Conservation (phyloP, 2,329 filamentous ascomycete species). For the Phialophora chinensis region DNA sequence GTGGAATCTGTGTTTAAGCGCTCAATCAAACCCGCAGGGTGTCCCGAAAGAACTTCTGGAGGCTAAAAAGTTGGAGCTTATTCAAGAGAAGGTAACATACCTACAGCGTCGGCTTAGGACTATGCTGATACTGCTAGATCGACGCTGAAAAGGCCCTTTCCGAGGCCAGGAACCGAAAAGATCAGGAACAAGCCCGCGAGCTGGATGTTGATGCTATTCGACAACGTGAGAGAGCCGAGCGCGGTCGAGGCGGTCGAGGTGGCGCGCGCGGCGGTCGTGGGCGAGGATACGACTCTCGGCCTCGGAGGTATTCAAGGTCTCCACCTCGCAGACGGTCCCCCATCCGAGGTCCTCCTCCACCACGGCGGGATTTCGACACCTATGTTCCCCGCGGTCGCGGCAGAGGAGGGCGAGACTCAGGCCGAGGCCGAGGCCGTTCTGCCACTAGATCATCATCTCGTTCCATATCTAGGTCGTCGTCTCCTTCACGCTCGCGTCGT, state of each 20-base stretch:
- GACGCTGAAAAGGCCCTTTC: conserved; percentile 58
- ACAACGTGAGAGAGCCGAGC: conserved; percentile 54
- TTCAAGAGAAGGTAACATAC: conserved; percentile 83
- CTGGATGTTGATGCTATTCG: conserved; percentile 71
- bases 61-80: conserved; percentile 92
- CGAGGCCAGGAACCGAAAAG: conserved; percentile 56
- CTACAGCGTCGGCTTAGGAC: background rate
- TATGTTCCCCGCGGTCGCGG: conserved; percentile 59
- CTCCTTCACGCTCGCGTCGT: conserved; percentile 44
- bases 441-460: conserved; percentile 8
- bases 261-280: conserved; percentile 46
- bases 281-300: conserved; percentile 56
- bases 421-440: conserved; percentile 42
- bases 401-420: conserved; percentile 42
- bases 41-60: conserved; percentile 94
- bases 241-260: conserved; percentile 46
- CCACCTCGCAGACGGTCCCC: conserved; percentile 57
- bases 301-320: conserved; percentile 57
- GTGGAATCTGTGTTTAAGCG: conserved; percentile 90
- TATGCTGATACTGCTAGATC: conserved; percentile 40
- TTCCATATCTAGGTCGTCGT: conserved; percentile 42
- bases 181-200: conserved; percentile 61
- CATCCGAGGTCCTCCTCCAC: conserved; percentile 51
- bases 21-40: conserved; percentile 84
- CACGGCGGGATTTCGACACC: conserved; percentile 60